Evolutionary conservation across 1,284 basidiomycete species (phyloP), one percentile per base, ranked within the genome.

Genomic region (Leccinum huronense): DNA sequence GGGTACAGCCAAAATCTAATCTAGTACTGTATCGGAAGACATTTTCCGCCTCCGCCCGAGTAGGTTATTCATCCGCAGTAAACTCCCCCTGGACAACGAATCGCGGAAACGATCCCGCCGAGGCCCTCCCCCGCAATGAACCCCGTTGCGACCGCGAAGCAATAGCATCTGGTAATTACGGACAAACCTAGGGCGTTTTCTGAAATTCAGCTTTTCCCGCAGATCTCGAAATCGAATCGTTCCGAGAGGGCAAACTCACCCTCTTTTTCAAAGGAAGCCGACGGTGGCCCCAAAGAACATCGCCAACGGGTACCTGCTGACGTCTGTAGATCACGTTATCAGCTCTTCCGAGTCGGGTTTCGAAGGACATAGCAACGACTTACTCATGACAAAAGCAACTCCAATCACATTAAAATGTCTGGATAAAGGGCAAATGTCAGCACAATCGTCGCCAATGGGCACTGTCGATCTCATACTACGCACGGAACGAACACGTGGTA

Each of bases 401-500:
- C 57, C 63, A 5, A 63, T 48, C 34, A 42, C 42, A 4, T 61
- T 61, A 4, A 63, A 48, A 16, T 62, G 19, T 16, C 64, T 62
- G 31, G 3, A 42, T 2, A 31, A 36, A 36, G 5, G 38, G n/a
- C 19, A 40, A 10, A 11, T 8, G 8, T 14, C 11, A 34, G 30
- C 33, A 34, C n/a, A n/a, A 34, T 57, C 7, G 38, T 40, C 6
- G 14, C 38, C 14, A 14, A 14, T 23, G 48, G 7, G 48, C 23
- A 8, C 40, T n/a, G 8, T 38, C 34, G 33, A 16, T 19, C 9
- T 36, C 0, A 61, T 16, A n/a, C 40, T 48, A 64, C 65, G 42
- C 38, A 64, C 65, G 59, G 59, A 34, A 66, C 36, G 13, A 64
- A 63, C 38, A 36, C 64, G 30, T 64, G 64, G 40, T 61, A 61